These are phyloP conservation scores for Eucalyptus tenuipes DNA, from an alignment of 345 rosid genomes.

Conservation along the genomic window DNA sequence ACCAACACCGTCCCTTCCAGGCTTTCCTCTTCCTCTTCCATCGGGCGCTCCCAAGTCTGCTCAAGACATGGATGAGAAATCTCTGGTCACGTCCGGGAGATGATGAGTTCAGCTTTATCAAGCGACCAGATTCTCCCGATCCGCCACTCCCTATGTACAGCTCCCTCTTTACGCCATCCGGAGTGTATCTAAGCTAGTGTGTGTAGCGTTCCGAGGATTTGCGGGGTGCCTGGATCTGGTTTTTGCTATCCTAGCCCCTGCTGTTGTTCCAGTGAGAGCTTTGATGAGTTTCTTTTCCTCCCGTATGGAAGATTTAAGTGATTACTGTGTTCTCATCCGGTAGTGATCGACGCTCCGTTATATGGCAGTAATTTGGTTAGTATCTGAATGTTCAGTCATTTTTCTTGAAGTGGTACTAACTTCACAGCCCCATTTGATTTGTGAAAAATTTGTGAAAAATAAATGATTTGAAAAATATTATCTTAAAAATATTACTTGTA, in stretches of 20 bases:
- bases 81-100: background rate
- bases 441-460: rapidly evolving
- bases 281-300: background rate
- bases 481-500: too few relatives aligned
- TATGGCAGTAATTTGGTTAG: background rate
- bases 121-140: background rate
- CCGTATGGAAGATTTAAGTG: background rate
- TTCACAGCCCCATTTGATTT: rapidly evolving
- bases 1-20: background rate
- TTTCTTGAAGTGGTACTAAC: background rate
- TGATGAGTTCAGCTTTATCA: background rate
- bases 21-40: background rate
- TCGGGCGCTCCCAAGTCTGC: background rate
- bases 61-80: background rate
- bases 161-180: background rate
- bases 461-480: too few relatives aligned
- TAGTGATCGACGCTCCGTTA: background rate
- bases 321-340: background rate
- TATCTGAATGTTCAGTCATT: background rate
- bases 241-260: background rate
- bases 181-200: background rate
- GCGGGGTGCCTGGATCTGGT: background rate
- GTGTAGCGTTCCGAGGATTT: background rate
- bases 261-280: background rate
- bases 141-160: background rate